Evolutionary conservation across 2,329 filamentous ascomycete genomes (phyloP), one percentile per base, ranked within the genome.

Genomic region (Phaeosphaeriaceae sp.): DNA sequence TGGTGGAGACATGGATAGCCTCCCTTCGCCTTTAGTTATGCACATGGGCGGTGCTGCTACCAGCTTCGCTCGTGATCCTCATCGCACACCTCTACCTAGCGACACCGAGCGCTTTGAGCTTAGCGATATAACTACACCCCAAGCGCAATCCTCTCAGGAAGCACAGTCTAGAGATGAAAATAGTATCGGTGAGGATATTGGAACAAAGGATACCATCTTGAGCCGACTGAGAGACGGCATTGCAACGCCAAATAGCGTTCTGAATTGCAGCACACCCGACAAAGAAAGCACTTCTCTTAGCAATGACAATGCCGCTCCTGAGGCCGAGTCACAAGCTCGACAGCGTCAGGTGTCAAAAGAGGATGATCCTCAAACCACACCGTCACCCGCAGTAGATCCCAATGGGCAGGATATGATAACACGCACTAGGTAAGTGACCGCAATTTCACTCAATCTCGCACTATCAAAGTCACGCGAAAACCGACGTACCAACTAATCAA

Each of bases 1-100:
- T 17, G 50, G 54, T 21, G 46, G 16, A 13, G 52, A 55, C 17
- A 37, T 53, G 15, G 60, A 63, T 6, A 59, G 56, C 43, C 34
- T 63, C 20, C 50, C 57, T 29, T 66, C 63, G 17, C 63, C 63
- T 3, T 35, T 63, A 11, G 43, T 46, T 33, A 58, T 63, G 23
- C 49, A 52, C n/a, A 29, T 29, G 13, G 30, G 40, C 15, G 50
- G 50, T 7, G 30, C 43, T 17, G 6, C 42, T 11, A 18, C 33
- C 11, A 46, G 34, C 2, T 56, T 54, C n/a, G 38, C 48, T 20
- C 43, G 50, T 26, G 57, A 61, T 21, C 51, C 55, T 3, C 45
- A 50, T 36, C 54, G 49, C 17, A 61, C 56, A 15, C 52, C 59
- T 3, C 39, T 56, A 16, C 39, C 58, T 11, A 38, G 58, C 18